A percentile compares a stretch with the other conserved stretches of the same genome.
Conservation (phyloP, 495 filamentous ascomycete genomes). For the Aspergillus conjunctus region DNA sequence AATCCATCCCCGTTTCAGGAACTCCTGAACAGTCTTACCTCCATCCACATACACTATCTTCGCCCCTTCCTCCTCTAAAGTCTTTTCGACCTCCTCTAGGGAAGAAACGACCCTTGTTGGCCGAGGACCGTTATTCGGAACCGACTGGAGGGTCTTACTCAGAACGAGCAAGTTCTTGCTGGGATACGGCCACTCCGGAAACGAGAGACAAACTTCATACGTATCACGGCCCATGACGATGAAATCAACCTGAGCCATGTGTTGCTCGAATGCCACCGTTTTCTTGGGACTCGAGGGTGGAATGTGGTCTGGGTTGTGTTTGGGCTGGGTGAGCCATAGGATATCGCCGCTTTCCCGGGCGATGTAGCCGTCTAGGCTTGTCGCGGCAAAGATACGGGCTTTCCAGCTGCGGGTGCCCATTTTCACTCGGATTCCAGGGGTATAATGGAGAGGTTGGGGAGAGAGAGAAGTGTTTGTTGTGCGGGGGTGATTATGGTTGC, state of each 20-base stretch:
- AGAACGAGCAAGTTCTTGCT: slow-evolving; percentile 11
- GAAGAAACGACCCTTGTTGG: neutral
- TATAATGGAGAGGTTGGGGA: no score
- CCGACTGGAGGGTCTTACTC: slow-evolving; percentile 1
- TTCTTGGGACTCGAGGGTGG: neutral
- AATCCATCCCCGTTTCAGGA: slow-evolving; percentile 17
- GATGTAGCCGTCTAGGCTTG: slow-evolving; percentile 21
- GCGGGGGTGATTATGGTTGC: no score
- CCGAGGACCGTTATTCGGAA: neutral
- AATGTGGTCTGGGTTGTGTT: slow-evolving; percentile 5
- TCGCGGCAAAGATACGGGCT: slow-evolving; percentile 13
- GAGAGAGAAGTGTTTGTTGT: no score
- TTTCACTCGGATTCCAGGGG: no score
- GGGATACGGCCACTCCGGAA: slow-evolving; percentile 17
- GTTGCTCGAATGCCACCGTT: slow-evolving; percentile 7
- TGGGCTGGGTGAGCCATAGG: slow-evolving; percentile 16
- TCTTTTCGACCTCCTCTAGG: slow-evolving; percentile 3
- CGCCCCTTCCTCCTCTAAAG: slow-evolving; percentile 3
- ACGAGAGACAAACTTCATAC: slow-evolving; percentile 6
- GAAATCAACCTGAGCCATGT: slow-evolving; percentile 18
- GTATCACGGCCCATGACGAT: slow-evolving; percentile 21
- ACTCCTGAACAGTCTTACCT: slow-evolving; percentile 14
- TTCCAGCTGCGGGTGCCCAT: slow-evolving; percentile 12
- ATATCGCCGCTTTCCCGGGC: slow-evolving; percentile 14
- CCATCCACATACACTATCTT: slow-evolving; percentile 20